These are phyloP conservation scores for Platanthera zijinensis DNA, from an alignment of 106 monocot genomes.

Conservation along the genomic window DNA sequence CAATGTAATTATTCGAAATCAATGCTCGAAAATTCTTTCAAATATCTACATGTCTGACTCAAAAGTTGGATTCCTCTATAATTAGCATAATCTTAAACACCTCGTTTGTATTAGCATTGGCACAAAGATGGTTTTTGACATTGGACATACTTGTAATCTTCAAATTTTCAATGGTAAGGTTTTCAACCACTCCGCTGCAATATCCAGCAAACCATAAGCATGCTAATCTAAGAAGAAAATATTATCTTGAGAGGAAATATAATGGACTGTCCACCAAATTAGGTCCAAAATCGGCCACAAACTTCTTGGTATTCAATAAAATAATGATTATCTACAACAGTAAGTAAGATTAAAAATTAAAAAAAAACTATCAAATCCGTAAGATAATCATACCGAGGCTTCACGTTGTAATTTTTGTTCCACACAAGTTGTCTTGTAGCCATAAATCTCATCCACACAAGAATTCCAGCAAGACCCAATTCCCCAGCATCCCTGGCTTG, in stretches of 20 bases:
- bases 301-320: neutral
- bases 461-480: slow-evolving; percentile 68
- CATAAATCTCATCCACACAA: slow-evolving; percentile 99
- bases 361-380: neutral
- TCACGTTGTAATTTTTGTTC: slow-evolving; percentile 99
- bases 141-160: no score
- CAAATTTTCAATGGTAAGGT: no score
- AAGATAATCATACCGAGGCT: slow-evolving; percentile 69
- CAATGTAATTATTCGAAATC: no score
- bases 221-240: neutral
- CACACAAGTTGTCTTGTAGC: slow-evolving; percentile 83
- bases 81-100: no score
- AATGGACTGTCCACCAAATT: neutral
- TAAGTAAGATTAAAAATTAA: neutral
- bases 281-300: neutral
- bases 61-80: no score
- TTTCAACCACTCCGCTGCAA: no score
- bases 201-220: no score
- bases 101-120: no score
- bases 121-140: no score
- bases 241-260: neutral
- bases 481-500: slow-evolving; percentile 41
- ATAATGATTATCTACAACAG: neutral
- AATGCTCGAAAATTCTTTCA: no score
- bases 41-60: no score